A percentile compares a stretch with the other conserved stretches of the same genome.
Conservation (phyloP, 352 stramenopile species). For the Pythium monospermum region DNA sequence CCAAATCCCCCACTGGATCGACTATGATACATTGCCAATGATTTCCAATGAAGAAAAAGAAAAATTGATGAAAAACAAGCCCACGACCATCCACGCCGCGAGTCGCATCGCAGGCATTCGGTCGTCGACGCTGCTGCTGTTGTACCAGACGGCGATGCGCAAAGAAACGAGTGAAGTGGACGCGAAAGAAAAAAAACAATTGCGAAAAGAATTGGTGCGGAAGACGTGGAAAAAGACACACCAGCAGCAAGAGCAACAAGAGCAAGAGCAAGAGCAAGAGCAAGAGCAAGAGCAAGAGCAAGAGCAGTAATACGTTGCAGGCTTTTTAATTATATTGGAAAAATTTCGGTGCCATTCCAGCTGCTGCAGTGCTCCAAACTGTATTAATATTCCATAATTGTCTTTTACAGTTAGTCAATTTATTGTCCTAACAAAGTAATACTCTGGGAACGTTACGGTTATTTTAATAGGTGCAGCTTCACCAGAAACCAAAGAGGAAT, state of each 20-base stretch:
- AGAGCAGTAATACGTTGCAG: no score
- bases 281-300: no score
- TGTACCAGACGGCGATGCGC: slow-evolving; percentile 72
- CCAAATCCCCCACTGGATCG: slow-evolving; percentile 90
- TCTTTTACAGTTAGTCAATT: no score
- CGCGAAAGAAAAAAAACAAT: slow-evolving; percentile 24
- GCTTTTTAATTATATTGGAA: no score
- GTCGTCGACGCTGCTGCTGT: slow-evolving; percentile 65
- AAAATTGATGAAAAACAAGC: slow-evolving; percentile 84
- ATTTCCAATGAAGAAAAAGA: slow-evolving; percentile 96
- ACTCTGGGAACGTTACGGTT: no score
- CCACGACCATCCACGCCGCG: slow-evolving; percentile 93
- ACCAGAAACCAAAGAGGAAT: no score
- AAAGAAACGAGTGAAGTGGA: slow-evolving; percentile 22
- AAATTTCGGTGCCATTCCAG: no score
- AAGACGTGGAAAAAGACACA: slow-evolving; percentile 5
- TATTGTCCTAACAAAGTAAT: no score
- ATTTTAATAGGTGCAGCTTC: no score
- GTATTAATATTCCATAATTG: no score
- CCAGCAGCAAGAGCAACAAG: neutral
- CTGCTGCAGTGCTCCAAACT: no score
- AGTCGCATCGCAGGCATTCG: slow-evolving; percentile 91
- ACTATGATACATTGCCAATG: slow-evolving; percentile 92
- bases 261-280: no score
- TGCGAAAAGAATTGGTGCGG: slow-evolving; percentile 5